Percentiles rank a stretch among this genome's conserved stretches.
phyloP scores from a whole-genome alignment of 768 basidiomycete species.

The Trametes elegans region DNA sequence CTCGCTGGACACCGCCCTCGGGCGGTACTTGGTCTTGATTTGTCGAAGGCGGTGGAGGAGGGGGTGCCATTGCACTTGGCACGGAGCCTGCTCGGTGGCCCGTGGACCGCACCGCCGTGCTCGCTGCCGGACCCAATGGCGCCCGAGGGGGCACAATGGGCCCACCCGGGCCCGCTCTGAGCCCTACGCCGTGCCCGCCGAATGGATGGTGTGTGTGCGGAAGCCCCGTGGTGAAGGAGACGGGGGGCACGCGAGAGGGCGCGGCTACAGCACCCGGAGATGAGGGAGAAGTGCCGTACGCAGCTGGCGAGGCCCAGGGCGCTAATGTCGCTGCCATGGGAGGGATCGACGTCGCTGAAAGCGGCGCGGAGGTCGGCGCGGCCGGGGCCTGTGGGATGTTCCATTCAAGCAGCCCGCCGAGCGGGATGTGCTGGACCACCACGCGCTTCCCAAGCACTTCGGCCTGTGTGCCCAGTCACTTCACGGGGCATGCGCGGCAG shows the following conservation, averaged over 20 bases:
- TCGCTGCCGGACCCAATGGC: conserved; percentile 26
- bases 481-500: not conserved
- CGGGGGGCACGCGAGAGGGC: not conserved
- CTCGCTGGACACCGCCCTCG: not conserved
- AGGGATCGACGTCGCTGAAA: not conserved
- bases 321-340: conserved; percentile 16
- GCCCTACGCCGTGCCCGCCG: not conserved
- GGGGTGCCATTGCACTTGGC: not conserved
- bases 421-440: conserved; percentile 92
- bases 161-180: not conserved
- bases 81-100: not conserved
- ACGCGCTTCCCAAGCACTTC: conserved; percentile 93
- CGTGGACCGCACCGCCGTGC: conserved; percentile 18
- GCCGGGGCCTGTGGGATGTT: conserved; percentile 23
- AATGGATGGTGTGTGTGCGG: not conserved
- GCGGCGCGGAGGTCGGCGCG: not conserved
- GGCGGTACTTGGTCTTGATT: not conserved
- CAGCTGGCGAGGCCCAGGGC: conserved; percentile 20
- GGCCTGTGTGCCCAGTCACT: conserved; percentile 42
- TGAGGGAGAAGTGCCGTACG: not conserved
- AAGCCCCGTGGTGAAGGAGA: conserved; percentile 1
- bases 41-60: not conserved
- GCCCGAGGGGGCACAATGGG: conserved; percentile 20
- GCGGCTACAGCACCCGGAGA: not conserved
- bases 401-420: conserved; percentile 83